Evolutionary conservation across 371 early-diverging fungal genomes (phyloP), one percentile per base, ranked within the genome.

Genomic region (Mucor indicus): DNA sequence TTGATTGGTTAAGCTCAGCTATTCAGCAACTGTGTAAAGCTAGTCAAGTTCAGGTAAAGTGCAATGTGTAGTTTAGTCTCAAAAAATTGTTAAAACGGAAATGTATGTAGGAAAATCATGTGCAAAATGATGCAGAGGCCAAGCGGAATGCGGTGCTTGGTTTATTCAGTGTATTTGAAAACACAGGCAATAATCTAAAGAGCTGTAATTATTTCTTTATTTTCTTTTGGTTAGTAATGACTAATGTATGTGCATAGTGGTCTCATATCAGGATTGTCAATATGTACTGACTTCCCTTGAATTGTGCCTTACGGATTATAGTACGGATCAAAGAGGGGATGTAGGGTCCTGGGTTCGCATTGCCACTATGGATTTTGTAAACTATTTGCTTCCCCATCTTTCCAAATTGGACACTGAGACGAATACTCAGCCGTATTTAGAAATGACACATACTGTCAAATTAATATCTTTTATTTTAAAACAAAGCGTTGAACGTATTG

Each of bases 261-360:
- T 80, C 9, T 50, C 75, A 5, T 47, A 38, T 17, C 58, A 62
- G 5, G 48, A 77, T 11, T 82, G 80, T 24, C 50, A 55, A n/a
- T 37, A 24, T 3, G 50, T 86, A 7, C 27, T 84, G 11, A 41
- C 62, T 1, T 57, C 75, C 1, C 63, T 84, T 19, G 48, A 81
- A 17, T 49, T 36, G 0, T 90, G 88, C 10, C 64, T 95, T 38
- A 70, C 81, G 8, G 97, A 98, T 61, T 93, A 95, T 55, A 86
- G 84, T 32, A 80, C 81, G 1, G 95, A 96, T 53, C 83, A 85
- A 29, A 85, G 96, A 21, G 98, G 98, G 13, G 98, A 98, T 66
- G 90, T 98, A 12, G 98, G 98, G 0, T 93, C 95, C 0, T 92
- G 93, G 90, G 83, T 93, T 5, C 90, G 98, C 17, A 77, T 85